Evolutionary conservation across 2,329 filamentous ascomycete species (phyloP).

Genomic region (Pseudocercospora pini-densiflorae): DNA sequence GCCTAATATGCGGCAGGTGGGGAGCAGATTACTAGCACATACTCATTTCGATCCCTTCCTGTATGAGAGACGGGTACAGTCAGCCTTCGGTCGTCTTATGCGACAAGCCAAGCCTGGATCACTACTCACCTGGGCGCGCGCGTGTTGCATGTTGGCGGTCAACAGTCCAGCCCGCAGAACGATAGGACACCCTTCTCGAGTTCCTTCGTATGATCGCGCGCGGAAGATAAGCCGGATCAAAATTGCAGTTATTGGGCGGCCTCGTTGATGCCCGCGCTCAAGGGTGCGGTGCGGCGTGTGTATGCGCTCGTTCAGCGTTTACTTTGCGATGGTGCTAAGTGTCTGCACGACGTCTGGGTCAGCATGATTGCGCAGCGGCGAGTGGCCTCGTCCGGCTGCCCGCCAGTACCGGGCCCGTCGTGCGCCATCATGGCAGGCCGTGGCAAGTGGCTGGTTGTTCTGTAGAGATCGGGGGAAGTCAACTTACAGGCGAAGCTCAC

Average conservation of each 20-base stretch:
- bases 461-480: background rate
- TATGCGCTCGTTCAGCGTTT: background rate
- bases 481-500: slow-evolving; percentile 8
- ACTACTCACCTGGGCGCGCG: slow-evolving; percentile 59
- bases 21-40: slow-evolving; percentile 32
- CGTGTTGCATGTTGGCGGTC: slow-evolving; percentile 41
- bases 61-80: slow-evolving; percentile 21
- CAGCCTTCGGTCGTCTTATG: slow-evolving; percentile 17
- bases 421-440: background rate
- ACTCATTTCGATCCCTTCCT: slow-evolving; percentile 48
- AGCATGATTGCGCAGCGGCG: background rate
- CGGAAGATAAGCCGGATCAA: background rate
- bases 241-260: background rate
- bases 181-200: background rate
- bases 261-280: background rate
- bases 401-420: background rate
- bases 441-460: background rate
- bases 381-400: background rate
- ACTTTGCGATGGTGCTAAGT: background rate
- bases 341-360: background rate
- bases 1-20: background rate
- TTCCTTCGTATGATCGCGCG: background rate
- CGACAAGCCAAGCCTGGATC: slow-evolving; percentile 6
- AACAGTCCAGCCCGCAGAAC: background rate
- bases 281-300: background rate